Base-by-base conservation (phyloP, 805 yeast species). In the Myxozyma udenii region DNA sequence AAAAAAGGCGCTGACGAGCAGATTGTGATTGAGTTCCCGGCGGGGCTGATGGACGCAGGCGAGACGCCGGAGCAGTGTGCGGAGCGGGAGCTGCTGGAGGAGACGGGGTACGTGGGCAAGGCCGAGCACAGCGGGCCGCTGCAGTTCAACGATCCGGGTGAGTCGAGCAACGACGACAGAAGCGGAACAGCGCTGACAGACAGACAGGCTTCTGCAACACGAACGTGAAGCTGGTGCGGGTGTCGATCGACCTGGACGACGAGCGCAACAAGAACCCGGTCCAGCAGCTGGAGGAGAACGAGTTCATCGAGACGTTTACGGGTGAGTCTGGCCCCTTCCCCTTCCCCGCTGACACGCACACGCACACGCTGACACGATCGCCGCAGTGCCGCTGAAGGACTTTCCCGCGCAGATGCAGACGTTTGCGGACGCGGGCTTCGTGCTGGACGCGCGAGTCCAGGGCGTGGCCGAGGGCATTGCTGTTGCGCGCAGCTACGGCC, bases 261-360 rank as follows among this genome's bases (percentile, higher is more conserved):
- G 77, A 76, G 18, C 78, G 83, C 53, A 93, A 91, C 67, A 60
- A 68, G 53, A 72, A 81, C 55, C 97, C 96, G 0, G 65, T 72
- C 50, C 79, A 95, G 1, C 76, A 85, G 57, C 73, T 93, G 56
- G 97, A 93, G 70, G 96, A 88, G 4, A 85, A 83, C 55, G 98
- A 91, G 71, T 91, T 85, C 66, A 93, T 91, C 46, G 97, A 89
- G 62, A 82, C 87, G n/a, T 86, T 91, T 65, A 74, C 80, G 6
- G 57, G 59, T 50, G 37, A 9, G 46, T 41, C 19, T 25, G 7
- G 19, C 30, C 21, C 16, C 26, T 1, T 39, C 4, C 16, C 28
- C 30, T 25, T 28, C 5, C 14, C 9, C 19, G 22, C 12, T 36
- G 40, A 36, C 19, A 16, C 40, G 9, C 21, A 36, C 19, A 16